A percentile compares a stretch with the other conserved stretches of the same genome.
These are phyloP conservation scores for Apiospora arundinis DNA, from an alignment of 2,329 filamentous ascomycete species.

Conservation along the genomic window DNA sequence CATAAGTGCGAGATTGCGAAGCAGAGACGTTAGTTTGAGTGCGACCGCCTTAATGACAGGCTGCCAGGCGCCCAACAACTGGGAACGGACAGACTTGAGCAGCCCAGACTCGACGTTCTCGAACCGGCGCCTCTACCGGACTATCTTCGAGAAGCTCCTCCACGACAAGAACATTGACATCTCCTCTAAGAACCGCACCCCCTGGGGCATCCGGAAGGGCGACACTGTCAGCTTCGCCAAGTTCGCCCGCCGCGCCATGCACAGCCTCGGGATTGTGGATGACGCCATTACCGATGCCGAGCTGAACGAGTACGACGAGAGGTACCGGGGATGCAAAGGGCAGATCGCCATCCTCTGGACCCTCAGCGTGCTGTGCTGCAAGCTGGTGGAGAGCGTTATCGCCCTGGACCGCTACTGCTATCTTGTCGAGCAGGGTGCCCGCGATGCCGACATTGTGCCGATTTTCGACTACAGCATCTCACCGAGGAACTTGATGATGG, in stretches of 20 bases:
- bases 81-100: conserved; percentile 32
- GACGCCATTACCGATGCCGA: conserved; percentile 30
- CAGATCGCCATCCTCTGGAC: conserved; percentile 42
- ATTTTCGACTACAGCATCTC: conserved; percentile 38
- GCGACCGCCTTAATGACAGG: conserved; percentile 42
- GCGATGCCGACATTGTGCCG: conserved; percentile 33
- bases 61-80: conserved; percentile 43
- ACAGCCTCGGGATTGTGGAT: conserved; percentile 31
- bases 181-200: conserved; percentile 26
- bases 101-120: conserved; percentile 31
- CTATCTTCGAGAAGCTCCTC: conserved; percentile 37
- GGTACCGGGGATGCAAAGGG: conserved; percentile 32
- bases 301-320: conserved; percentile 34
- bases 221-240: conserved; percentile 35
- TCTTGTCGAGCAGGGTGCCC: conserved; percentile 34
- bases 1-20: conserved; percentile 44
- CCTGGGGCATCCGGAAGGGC: conserved; percentile 41
- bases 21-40: conserved; percentile 33
- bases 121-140: conserved; percentile 37
- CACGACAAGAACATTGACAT: conserved; percentile 34
- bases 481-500: conserved; percentile 36
- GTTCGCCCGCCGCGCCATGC: conserved; percentile 37
- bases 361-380: conserved; percentile 41
- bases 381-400: conserved; percentile 41
- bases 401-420: conserved; percentile 41